These are phyloP conservation scores for Puccinia triticina DNA, from an alignment of 1,284 basidiomycete species.

Conservation along the genomic window DNA sequence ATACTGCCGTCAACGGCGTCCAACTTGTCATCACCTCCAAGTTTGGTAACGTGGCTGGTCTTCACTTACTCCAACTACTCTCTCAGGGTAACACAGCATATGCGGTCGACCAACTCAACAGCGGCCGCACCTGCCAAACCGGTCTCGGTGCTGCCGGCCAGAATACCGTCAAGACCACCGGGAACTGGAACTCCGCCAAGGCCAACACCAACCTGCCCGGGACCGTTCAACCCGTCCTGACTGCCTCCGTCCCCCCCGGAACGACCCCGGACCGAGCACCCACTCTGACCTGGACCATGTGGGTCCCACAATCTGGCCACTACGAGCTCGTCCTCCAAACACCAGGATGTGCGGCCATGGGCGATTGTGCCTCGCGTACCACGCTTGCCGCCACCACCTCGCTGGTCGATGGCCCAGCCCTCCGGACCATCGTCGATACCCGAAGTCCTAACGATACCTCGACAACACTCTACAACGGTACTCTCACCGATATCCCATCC, in stretches of 20 bases:
- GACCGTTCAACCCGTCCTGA: conserved; percentile 75
- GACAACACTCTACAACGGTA: conserved; percentile 76
- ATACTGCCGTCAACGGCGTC: conserved; percentile 72
- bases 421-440: conserved; percentile 73
- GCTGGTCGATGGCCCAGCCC: conserved; percentile 67
- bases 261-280: conserved; percentile 69
- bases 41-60: conserved; percentile 75
- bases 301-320: conserved; percentile 80
- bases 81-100: conserved; percentile 69
- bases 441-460: conserved; percentile 70
- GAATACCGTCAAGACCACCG: conserved; percentile 65
- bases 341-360: conserved; percentile 79
- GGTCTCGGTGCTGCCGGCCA: conserved; percentile 55
- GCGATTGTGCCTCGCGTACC: conserved; percentile 79
- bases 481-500: conserved; percentile 71
- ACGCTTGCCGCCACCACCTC: conserved; percentile 77
- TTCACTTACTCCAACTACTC: conserved; percentile 85
- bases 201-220: conserved; percentile 75
- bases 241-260: conserved; percentile 70
- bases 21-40: conserved; percentile 78
- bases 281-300: conserved; percentile 84
- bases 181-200: conserved; percentile 70
- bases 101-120: conserved; percentile 58
- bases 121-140: conserved; percentile 54
- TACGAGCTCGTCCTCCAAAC: conserved; percentile 83